Base-by-base conservation (phyloP, 495 filamentous ascomycete species). In the Penicillium bovifimosum region DNA sequence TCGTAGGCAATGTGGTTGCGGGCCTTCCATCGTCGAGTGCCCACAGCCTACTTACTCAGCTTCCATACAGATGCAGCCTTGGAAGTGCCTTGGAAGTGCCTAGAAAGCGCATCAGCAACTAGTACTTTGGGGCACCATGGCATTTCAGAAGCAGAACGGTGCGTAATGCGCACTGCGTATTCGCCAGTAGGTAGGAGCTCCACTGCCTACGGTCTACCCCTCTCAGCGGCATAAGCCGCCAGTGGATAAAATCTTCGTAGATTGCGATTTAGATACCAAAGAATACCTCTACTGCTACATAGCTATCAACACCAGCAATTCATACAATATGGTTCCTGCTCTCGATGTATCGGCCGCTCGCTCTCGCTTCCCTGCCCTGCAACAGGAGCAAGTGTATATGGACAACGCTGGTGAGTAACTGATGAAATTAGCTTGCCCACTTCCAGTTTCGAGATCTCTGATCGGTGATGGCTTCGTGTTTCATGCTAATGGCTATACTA, bases 311-410 rank as follows among this genome's bases (percentile, higher is more conserved):
- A 32, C 9, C 17, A 27, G 0, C 16, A 18, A 34, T 2, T 27
- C 10, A 9, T 41, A 33, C 46, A 57, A 8, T 14, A 63, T 60
- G 60, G 42, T 51, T 6, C 41, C 53, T 43, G 36, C 50, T 29
- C 77, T 87, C 62, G 68, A 82, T 55, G 68, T 88, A 35, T 57
- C 71, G 7, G 60, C 64, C 11, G 79, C 78, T n/a, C 80, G 80
- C 42, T 65, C 75, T 41, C 69, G 73, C 20, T 90, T 91, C 76
- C 85, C 86, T 43, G 83, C 86, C 13, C 62, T 89, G 39, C 53
- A 78, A 20, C 75, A 82, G 54, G 69, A 80, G 33, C 85, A 89
- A 58, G 73, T 89, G 31, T 87, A 79, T 62, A 76, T 90, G 58
- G 86, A 90, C 59, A 90, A 89, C 58, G 86, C 87, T 4, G 67